These are phyloP conservation scores for Gyrodon lividus DNA, from an alignment of 768 basidiomycete species.

Conservation along the genomic window DNA sequence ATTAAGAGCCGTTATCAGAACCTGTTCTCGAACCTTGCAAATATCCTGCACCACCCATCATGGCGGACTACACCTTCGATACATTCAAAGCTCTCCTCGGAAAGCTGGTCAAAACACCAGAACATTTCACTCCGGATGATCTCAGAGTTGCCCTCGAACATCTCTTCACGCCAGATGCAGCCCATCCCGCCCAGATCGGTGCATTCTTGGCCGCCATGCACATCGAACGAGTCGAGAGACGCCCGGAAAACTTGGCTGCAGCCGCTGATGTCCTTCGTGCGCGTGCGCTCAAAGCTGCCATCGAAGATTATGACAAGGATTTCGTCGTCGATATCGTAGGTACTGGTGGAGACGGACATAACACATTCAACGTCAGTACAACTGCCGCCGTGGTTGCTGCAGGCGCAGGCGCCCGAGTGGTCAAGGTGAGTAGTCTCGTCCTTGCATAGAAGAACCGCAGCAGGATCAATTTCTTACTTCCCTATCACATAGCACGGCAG, in stretches of 20 bases:
- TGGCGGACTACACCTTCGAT: slow-evolving; percentile 36
- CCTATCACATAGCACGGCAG: slow-evolving; percentile 72
- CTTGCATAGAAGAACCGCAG: not conserved
- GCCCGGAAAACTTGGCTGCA: slow-evolving; percentile 74
- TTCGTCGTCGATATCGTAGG: slow-evolving; percentile 56
- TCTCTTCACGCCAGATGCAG: slow-evolving; percentile 62
- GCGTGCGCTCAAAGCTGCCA: slow-evolving; percentile 61
- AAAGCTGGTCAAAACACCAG: slow-evolving; percentile 77
- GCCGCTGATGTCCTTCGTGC: slow-evolving; percentile 73
- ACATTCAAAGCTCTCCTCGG: slow-evolving; percentile 77
- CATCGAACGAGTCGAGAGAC: slow-evolving; percentile 71
- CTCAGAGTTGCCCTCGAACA: slow-evolving; percentile 71
- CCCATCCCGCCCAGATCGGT: slow-evolving; percentile 76
- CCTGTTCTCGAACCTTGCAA: no score
- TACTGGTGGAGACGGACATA: slow-evolving; percentile 83
- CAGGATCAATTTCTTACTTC: not conserved
- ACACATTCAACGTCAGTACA: slow-evolving; percentile 96
- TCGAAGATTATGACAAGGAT: slow-evolving; percentile 60
- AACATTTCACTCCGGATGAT: slow-evolving; percentile 78
- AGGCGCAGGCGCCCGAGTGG: slow-evolving; percentile 88
- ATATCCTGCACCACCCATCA: slow-evolving; percentile 1
- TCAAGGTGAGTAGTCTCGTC: slow-evolving; percentile 61
- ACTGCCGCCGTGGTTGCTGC: slow-evolving; percentile 92
- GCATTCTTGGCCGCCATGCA: slow-evolving; percentile 88
- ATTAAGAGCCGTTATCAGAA: no score